These are phyloP conservation scores for Verticillium isaacii DNA, from an alignment of 2,329 filamentous ascomycete species.

Conservation along the genomic window DNA sequence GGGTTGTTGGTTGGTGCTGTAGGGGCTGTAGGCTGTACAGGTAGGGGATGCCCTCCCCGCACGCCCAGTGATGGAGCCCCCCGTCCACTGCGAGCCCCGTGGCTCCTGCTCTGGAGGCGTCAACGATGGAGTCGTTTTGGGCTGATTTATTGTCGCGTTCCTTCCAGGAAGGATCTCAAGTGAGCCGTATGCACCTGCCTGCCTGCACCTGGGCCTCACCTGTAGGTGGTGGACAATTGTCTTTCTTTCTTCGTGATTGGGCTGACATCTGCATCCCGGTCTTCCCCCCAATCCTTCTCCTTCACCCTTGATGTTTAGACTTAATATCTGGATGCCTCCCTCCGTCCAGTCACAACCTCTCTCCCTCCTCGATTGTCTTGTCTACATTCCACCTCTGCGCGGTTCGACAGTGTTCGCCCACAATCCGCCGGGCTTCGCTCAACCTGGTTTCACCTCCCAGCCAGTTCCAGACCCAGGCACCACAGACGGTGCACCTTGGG, in stretches of 20 bases:
- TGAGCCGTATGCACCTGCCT: not conserved
- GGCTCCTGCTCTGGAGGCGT: not conserved
- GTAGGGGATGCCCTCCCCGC: not conserved
- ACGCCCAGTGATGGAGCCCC: not conserved
- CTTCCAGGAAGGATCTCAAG: not conserved
- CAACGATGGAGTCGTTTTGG: not conserved
- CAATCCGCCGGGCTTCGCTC: not conserved
- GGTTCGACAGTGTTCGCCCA: not conserved
- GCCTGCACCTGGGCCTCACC: not conserved
- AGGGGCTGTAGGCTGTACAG: not conserved
- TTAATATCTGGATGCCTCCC: not conserved
- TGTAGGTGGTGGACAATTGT: not conserved
- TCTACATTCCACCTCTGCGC: not conserved
- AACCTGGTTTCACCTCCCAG: not conserved
- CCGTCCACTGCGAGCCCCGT: not conserved
- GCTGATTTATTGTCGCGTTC: not conserved
- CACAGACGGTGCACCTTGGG: not conserved
- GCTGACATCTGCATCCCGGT: not conserved
- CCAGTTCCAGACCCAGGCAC: not conserved
- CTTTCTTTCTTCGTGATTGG: not conserved
- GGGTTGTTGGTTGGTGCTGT: too few relatives aligned
- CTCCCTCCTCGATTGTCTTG: not conserved
- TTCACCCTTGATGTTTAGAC: not conserved
- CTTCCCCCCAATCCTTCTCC: slow-evolving; percentile 6
- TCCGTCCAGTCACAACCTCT: not conserved